phyloP scores from a whole-genome alignment of 805 yeast species.

The Candida alai region DNA sequence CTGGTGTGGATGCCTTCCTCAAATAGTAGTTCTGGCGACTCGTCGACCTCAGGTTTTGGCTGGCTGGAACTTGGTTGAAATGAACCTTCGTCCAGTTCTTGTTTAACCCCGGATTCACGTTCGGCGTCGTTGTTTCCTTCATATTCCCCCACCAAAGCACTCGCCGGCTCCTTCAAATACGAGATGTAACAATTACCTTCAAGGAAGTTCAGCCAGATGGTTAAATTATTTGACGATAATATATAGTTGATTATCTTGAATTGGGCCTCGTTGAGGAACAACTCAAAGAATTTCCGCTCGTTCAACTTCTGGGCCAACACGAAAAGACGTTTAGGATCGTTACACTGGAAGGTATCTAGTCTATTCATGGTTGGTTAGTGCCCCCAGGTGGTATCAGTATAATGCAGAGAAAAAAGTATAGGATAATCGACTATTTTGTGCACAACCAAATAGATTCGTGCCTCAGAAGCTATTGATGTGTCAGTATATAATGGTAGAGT shows the following conservation, averaged over 20 bases:
- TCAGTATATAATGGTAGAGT: too few species aligned
- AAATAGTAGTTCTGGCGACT: constrained; percentile 36
- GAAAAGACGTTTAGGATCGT: constrained; percentile 29
- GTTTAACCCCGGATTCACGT: constrained; percentile 14
- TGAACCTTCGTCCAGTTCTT: constrained; percentile 5
- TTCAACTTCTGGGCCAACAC: constrained; percentile 33
- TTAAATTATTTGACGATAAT: constrained; percentile 24
- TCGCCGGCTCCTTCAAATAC: constrained; percentile 3
- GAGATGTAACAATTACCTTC: constrained; percentile 33
- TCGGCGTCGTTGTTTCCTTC: too few species aligned
- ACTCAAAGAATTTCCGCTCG: constrained; percentile 28
- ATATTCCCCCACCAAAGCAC: too few species aligned
- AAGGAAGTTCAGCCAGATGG: constrained; percentile 34
- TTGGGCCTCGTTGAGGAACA: constrained; percentile 34
- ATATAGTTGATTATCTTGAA: constrained; percentile 27
- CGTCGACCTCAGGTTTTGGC: constrained; percentile 28
- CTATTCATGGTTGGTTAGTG: constrained; percentile 30
- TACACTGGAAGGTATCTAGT: constrained; percentile 33
- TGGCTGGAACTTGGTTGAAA: neutral
- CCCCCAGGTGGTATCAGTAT: too few species aligned
- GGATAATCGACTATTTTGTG: too few species aligned
- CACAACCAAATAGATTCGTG: too few species aligned
- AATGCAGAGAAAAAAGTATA: too few species aligned
- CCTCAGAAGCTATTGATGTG: too few species aligned
- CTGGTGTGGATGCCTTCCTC: constrained; percentile 40